phyloP scores from a whole-genome alignment of 75 land plant genomes.

The Pinus albicaulis region DNA sequence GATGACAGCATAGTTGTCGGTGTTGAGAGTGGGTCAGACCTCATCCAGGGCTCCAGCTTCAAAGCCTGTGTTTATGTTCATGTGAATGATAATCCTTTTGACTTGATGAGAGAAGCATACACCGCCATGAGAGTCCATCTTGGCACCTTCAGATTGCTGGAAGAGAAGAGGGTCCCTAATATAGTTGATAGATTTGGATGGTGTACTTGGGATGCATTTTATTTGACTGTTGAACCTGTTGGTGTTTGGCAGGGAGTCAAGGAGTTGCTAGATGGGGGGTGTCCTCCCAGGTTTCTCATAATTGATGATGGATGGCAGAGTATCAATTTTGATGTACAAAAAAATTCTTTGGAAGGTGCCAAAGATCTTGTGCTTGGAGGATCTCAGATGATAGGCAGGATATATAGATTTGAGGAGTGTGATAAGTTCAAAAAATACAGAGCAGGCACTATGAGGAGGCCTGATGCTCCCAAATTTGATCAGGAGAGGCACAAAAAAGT shows the following conservation, averaged over 20 bases:
- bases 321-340: constrained; percentile 20
- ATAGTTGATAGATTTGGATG: constrained; percentile 73
- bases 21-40: constrained; percentile 57
- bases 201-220: constrained; percentile 86
- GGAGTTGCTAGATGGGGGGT: constrained; percentile 41
- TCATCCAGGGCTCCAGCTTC: constrained; percentile 27
- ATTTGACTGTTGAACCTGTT: constrained; percentile 46
- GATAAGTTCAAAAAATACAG: constrained; percentile 39
- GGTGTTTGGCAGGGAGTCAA: constrained; percentile 56
- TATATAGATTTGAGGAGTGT: constrained; percentile 34
- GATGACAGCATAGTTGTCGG: constrained; percentile 37
- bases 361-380: constrained; percentile 49
- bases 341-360: constrained; percentile 24
- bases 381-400: constrained; percentile 41
- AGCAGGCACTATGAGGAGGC: constrained; percentile 27
- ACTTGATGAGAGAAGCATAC: constrained; percentile 53
- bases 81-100: constrained; percentile 48
- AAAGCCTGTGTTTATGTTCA: constrained; percentile 49
- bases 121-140: constrained; percentile 44
- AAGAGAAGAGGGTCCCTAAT: constrained; percentile 39
- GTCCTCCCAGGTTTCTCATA: constrained; percentile 43
- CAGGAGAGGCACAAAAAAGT: constrained; percentile 33
- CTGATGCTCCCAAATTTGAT: constrained; percentile 30
- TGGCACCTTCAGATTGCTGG: constrained; percentile 44
- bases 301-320: constrained; percentile 70